phyloP scores from a whole-genome alignment of 371 early-diverging fungal genomes.

The Rhizomucor miehei region DNA sequence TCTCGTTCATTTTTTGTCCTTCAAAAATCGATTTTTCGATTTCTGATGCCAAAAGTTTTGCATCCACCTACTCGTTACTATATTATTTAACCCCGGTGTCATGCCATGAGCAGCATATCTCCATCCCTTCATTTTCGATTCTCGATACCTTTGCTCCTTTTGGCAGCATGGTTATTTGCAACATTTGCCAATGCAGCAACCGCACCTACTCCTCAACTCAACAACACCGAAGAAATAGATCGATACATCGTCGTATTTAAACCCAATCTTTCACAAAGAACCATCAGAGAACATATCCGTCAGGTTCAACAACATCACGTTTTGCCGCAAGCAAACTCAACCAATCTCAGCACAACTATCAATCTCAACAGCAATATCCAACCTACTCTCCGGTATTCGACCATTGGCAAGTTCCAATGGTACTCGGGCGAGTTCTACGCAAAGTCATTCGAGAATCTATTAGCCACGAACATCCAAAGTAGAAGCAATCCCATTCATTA shows the following conservation, averaged over 20 bases:
- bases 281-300: constrained; percentile 27
- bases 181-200: neutral
- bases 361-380: neutral
- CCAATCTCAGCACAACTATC: constrained; percentile 1
- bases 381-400: constrained; percentile 2
- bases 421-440: constrained; percentile 34
- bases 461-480: neutral
- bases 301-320: constrained; percentile 7
- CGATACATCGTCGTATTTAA: constrained; percentile 39
- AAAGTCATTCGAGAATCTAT: constrained; percentile 13
- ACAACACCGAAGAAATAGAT: constrained; percentile 12
- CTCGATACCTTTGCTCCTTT: no score
- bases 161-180: neutral
- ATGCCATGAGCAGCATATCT: no score
- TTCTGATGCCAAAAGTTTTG: no score
- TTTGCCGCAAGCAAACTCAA: constrained; percentile 7
- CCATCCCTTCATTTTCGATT: no score
- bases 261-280: constrained; percentile 12
- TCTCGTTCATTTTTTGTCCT: neutral
- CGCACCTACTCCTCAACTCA: constrained; percentile 1
- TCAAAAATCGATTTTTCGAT: no score
- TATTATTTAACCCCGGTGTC: no score
- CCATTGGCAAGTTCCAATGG: constrained; percentile 45
- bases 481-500: constrained; percentile 25
- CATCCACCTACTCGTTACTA: no score